phyloP scores from a whole-genome alignment of 805 yeast genomes.

The Cyberlindnera meyerae region DNA sequence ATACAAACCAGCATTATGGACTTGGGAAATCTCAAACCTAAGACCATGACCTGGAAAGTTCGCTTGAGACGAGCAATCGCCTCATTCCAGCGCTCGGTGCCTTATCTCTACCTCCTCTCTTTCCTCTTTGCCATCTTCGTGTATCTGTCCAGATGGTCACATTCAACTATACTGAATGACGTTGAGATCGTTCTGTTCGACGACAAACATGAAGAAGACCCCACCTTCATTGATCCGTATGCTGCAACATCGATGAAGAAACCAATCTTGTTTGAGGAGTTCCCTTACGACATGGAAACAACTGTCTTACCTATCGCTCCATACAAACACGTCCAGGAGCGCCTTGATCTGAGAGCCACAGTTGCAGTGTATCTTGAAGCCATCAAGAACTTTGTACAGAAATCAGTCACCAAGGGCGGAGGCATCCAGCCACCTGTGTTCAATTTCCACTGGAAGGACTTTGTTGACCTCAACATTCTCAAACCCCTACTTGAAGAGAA shows the following conservation, averaged over 20 bases:
- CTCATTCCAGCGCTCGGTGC: slow-evolving; percentile 14
- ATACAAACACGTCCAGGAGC: slow-evolving; percentile 31
- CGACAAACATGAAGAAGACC: slow-evolving; percentile 19
- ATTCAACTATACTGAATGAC: slow-evolving; percentile 8
- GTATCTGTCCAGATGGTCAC: slow-evolving; percentile 9
- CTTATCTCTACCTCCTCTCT: slow-evolving; percentile 19
- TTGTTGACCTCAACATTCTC: slow-evolving; percentile 43
- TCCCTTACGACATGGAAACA: slow-evolving; percentile 29
- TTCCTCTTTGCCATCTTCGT: slow-evolving; percentile 20
- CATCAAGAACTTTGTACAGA: slow-evolving; percentile 27
- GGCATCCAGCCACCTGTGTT: slow-evolving; percentile 29
- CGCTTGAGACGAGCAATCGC: slow-evolving; percentile 4
- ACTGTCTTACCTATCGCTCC: slow-evolving; percentile 36
- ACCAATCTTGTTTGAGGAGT: slow-evolving; percentile 21
- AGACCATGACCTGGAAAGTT: slow-evolving; percentile 6
- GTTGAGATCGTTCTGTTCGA: slow-evolving; percentile 14
- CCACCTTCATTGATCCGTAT: slow-evolving; percentile 16
- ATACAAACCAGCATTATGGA: slow-evolving; percentile 4
- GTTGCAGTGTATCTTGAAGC: slow-evolving; percentile 30
- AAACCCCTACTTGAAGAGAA: slow-evolving; percentile 34
- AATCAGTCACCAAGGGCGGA: slow-evolving; percentile 21
- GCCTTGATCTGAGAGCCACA: slow-evolving; percentile 33
- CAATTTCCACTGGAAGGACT: slow-evolving; percentile 52
- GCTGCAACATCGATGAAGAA: slow-evolving; percentile 15
- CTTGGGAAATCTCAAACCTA: slow-evolving; percentile 6